phyloP scores from a whole-genome alignment of 1,284 basidiomycete genomes.

The Fistulina hepatica region DNA sequence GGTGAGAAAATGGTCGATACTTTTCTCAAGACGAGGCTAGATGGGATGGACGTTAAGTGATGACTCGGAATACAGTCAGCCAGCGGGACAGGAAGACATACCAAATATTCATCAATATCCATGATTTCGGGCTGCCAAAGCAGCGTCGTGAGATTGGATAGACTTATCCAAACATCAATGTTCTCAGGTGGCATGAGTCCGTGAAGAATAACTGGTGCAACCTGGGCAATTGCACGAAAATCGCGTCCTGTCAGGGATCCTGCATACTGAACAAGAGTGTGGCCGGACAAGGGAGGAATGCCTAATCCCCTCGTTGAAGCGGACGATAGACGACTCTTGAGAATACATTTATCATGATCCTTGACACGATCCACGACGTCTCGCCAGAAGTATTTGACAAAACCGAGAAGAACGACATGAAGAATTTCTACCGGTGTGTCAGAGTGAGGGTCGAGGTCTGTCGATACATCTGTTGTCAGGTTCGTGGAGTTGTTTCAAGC shows the following conservation, averaged over 20 bases:
- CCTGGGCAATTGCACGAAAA: slow-evolving; percentile 27
- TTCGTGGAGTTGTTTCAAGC: background rate
- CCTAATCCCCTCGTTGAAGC: slow-evolving; percentile 22
- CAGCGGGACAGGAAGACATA: background rate
- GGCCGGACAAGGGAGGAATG: slow-evolving; percentile 19
- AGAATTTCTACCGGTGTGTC: slow-evolving; percentile 29
- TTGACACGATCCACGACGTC: slow-evolving; percentile 21
- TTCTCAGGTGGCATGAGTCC: slow-evolving; percentile 15
- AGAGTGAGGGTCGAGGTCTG: slow-evolving; percentile 5
- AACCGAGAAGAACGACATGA: slow-evolving; percentile 27
- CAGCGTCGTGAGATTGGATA: slow-evolving; percentile 12
- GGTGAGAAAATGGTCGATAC: slow-evolving; percentile 12
- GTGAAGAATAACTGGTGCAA: slow-evolving; percentile 27
- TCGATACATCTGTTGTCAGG: background rate
- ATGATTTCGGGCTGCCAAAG: slow-evolving; percentile 19
- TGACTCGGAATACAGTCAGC: too few relatives aligned
- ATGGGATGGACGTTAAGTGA: too few relatives aligned
- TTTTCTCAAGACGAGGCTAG: slow-evolving; percentile 6
- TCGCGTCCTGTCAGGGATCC: slow-evolving; percentile 26
- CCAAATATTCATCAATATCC: slow-evolving; percentile 13
- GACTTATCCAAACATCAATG: slow-evolving; percentile 11
- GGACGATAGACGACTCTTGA: slow-evolving; percentile 17
- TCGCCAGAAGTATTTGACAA: slow-evolving; percentile 30
- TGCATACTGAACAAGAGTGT: slow-evolving; percentile 26
- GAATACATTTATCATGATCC: slow-evolving; percentile 9